phyloP scores from a whole-genome alignment of 2,329 filamentous ascomycete genomes.

The Colletotrichum shisoi region DNA sequence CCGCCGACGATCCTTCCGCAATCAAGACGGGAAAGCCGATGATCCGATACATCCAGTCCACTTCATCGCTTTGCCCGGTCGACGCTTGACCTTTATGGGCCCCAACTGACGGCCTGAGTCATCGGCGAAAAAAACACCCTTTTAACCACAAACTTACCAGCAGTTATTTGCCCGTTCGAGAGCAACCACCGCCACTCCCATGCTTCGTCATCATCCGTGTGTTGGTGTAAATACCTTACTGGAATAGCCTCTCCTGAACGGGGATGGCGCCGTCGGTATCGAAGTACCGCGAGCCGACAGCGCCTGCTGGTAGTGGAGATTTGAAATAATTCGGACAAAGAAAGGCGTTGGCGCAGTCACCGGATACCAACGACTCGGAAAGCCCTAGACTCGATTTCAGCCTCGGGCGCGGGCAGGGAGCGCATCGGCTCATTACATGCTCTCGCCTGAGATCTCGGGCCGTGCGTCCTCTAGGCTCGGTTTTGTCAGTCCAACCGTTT shows the following conservation, averaged over 20 bases:
- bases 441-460: not conserved
- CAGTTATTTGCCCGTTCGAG: not conserved
- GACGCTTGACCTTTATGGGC: too few species aligned
- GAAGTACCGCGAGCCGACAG: too few species aligned
- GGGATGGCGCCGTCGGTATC: too few species aligned
- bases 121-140: too few species aligned
- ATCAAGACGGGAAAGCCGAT: constrained; percentile 1
- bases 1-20: constrained; percentile 9
- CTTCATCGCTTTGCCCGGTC: not conserved
- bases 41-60: not conserved
- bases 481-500: constrained; percentile 6
- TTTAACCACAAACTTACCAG: too few species aligned
- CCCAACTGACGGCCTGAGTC: too few species aligned
- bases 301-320: too few species aligned
- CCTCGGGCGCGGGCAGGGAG: not conserved
- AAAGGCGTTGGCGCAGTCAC: not conserved
- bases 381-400: not conserved
- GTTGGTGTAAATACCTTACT: not conserved
- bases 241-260: not conserved
- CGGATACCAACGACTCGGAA: constrained; percentile 7
- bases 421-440: constrained; percentile 3
- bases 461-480: not conserved
- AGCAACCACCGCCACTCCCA: too few species aligned
- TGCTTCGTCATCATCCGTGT: not conserved
- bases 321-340: not conserved